A percentile compares a stretch with the other conserved stretches of the same genome.
These are phyloP conservation scores for Botrytis deweyae DNA, from an alignment of 2,329 filamentous ascomycete species.

Conservation along the genomic window DNA sequence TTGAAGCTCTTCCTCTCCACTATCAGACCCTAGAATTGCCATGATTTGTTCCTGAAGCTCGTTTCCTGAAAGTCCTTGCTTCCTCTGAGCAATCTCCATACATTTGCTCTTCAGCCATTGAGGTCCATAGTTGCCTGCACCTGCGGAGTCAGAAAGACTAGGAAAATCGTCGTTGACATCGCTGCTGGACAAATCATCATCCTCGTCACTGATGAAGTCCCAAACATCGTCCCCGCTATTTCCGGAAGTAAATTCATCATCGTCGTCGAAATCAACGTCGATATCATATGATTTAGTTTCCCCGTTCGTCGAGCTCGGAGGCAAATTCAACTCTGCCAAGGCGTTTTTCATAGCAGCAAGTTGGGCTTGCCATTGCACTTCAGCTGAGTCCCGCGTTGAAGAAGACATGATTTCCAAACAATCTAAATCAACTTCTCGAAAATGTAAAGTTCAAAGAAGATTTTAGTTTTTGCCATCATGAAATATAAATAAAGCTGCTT, in stretches of 20 bases:
- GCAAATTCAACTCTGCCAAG: slow-evolving; percentile 68
- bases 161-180: slow-evolving; percentile 55
- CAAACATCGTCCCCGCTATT: slow-evolving; percentile 79
- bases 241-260: slow-evolving; percentile 53
- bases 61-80: slow-evolving; percentile 64
- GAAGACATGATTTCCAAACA: slow-evolving; percentile 12
- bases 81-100: slow-evolving; percentile 59
- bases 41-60: slow-evolving; percentile 77
- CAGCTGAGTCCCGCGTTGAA: slow-evolving; percentile 32
- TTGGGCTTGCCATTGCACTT: slow-evolving; percentile 79
- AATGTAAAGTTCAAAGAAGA: background rate
- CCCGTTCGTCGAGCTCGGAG: slow-evolving; percentile 43
- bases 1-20: slow-evolving; percentile 81
- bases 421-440: background rate
- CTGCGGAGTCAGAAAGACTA: slow-evolving; percentile 32
- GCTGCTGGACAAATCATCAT: slow-evolving; percentile 64
- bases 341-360: slow-evolving; percentile 83
- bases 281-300: slow-evolving; percentile 52
- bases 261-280: slow-evolving; percentile 64
- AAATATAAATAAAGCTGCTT: slow-evolving; percentile 1
- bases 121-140: slow-evolving; percentile 49
- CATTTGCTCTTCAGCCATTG: slow-evolving; percentile 75
- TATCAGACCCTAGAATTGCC: slow-evolving; percentile 67
- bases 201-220: slow-evolving; percentile 82
- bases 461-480: background rate